Percentiles rank a stretch among this genome's conserved stretches.
These are phyloP conservation scores for Anastatica hierochuntica DNA, from an alignment of 345 rosid species.

Conservation along the genomic window DNA sequence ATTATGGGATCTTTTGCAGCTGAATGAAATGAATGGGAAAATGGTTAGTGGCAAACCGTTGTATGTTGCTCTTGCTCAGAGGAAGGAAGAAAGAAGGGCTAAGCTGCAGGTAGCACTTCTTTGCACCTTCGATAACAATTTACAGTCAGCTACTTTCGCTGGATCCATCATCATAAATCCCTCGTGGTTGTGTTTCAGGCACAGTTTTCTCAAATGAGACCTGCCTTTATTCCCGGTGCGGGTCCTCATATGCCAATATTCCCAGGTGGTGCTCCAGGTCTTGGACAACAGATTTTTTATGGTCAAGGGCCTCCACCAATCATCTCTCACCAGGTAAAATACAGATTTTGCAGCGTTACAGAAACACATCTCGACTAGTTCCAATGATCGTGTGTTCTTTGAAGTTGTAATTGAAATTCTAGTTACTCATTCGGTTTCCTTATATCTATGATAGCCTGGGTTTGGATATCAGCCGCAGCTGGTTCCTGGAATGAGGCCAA, in stretches of 20 bases:
- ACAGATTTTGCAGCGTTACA: not conserved
- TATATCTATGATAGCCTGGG: conserved; percentile 54
- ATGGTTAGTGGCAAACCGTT: conserved; percentile 85
- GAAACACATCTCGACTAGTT: too few relatives aligned
- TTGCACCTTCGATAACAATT: not conserved
- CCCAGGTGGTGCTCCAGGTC: conserved; percentile 73
- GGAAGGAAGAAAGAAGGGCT: conserved; percentile 92
- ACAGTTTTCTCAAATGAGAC: conserved; percentile 88
- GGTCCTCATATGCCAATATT: conserved; percentile 89
- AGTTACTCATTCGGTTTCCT: not conserved
- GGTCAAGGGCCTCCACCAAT: conserved; percentile 97
- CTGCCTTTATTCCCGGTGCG: conserved; percentile 51
- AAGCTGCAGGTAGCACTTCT: conserved; percentile 61
- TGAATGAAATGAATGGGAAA: conserved; percentile 81
- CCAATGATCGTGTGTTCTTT: not conserved
- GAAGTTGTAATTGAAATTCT: not conserved
- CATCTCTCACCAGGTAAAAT: conserved; percentile 70
- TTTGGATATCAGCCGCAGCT: conserved; percentile 95
- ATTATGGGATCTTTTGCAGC: not conserved
- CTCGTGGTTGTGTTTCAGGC: conserved; percentile 36
- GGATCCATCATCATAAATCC: not conserved
- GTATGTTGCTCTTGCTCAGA: conserved; percentile 89
- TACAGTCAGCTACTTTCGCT: not conserved
- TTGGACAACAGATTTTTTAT: conserved; percentile 82
- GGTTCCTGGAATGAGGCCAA: conserved; percentile 79